These are phyloP conservation scores for Thozetella sp. DNA, from an alignment of 495 filamentous ascomycete genomes.

Conservation along the genomic window DNA sequence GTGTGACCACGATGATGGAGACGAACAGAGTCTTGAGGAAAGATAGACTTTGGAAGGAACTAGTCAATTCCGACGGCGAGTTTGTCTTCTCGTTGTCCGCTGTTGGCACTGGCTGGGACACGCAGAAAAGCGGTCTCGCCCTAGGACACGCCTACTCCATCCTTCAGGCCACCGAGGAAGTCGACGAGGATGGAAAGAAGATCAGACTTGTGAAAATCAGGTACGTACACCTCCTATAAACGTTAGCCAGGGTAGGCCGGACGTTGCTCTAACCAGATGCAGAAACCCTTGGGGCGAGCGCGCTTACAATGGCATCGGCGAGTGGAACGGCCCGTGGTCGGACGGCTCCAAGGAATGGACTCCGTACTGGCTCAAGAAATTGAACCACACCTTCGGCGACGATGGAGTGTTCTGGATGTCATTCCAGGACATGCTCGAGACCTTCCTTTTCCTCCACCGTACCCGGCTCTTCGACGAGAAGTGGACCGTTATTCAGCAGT, in stretches of 20 bases:
- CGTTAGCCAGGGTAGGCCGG: background rate
- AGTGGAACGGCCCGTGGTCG: constrained; percentile 73
- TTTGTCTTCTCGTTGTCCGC: constrained; percentile 26
- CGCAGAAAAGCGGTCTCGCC: constrained; percentile 58
- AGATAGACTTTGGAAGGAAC: constrained; percentile 73
- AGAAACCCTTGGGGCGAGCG: constrained; percentile 69
- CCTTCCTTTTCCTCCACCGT: constrained; percentile 71
- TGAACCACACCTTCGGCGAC: constrained; percentile 74
- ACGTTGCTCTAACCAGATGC: background rate
- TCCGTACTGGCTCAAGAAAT: constrained; percentile 69
- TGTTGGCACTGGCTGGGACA: constrained; percentile 14
- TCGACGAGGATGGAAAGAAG: constrained; percentile 48
- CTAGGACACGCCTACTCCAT: constrained; percentile 78
- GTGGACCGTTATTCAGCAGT: constrained; percentile 69
- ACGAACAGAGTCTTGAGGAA: constrained; percentile 71
- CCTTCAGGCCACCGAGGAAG: constrained; percentile 67
- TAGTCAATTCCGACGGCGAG: constrained; percentile 48
- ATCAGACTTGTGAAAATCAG: constrained; percentile 61
- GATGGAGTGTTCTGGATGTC: constrained; percentile 61
- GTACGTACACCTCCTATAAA: constrained; percentile 59
- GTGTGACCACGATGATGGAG: constrained; percentile 49
- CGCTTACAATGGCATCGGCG: constrained; percentile 37
- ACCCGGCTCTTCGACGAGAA: constrained; percentile 72
- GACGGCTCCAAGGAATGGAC: constrained; percentile 77
- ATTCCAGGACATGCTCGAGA: constrained; percentile 62